Evolutionary conservation across 2,329 filamentous ascomycete species (phyloP), one percentile per base, ranked within the genome.

Genomic region (Fusarium napiforme): DNA sequence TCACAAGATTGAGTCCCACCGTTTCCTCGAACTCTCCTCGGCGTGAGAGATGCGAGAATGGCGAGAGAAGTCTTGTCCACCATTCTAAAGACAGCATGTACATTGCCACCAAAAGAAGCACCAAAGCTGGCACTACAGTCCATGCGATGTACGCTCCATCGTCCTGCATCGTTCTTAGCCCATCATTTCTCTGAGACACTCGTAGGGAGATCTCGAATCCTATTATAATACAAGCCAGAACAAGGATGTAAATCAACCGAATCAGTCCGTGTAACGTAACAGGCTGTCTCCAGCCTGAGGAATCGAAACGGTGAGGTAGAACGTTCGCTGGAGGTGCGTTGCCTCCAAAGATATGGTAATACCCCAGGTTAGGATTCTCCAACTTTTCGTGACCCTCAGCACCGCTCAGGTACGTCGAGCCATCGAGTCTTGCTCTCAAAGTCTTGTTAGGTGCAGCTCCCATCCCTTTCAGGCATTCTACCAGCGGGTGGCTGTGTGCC

Each of bases 311-410:
- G 36, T 61, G 64, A 28, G 55, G 55, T 12, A 62, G 36, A 15
- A 60, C 58, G 19, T 71, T 73, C 18, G 53, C 42, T 9, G 70
- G 57, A 18, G 75, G 77, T 16, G 73, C 64, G 32, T 67, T 79
- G 26, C 77, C 76, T 15, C 77, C 77, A 40, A 74, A 77, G 28
- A 79, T 72, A 28, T 79, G 77, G 55, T 78, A 79, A 46, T 73
- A 78, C 2, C 77, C 77, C 42, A 68, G 15, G 19, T 68, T 77
- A 4, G 73, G 60, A 10, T 72, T 69, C 15, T 75, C 75, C 7
- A 78, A 63, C 42, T 80, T 79, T 55, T 83, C 80, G 42, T 83
- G 81, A 0, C 81, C 75, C 55, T 83, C 81, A 11, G 83, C 79
- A 16, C 81, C 81, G 6, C 77, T 81, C 16, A 78, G 79, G 47